Percentiles rank a stretch among this genome's conserved stretches.
Evolutionary conservation across 345 rosid genomes (phyloP).

Genomic region (Carallia pectinifolia): DNA sequence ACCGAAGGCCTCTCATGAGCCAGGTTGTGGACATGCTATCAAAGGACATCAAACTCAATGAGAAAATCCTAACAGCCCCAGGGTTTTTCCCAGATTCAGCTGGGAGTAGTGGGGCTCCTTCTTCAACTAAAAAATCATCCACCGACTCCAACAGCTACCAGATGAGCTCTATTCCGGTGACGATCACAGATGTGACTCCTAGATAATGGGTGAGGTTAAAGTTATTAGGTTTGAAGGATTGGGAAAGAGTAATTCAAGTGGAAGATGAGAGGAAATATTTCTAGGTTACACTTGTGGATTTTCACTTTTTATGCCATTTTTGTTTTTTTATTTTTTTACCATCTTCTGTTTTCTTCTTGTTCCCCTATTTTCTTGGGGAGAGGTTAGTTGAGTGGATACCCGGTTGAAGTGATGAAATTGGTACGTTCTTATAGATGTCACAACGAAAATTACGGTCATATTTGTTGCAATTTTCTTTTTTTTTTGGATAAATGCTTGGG

Average conservation of each 20-base stretch:
- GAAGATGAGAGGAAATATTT: background rate
- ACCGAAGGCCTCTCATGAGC: constrained; percentile 58
- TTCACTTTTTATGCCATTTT: background rate
- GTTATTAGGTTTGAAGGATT: background rate
- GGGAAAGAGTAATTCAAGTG: background rate
- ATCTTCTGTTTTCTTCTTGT: background rate
- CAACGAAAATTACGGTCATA: too few species aligned
- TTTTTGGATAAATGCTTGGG: too few species aligned
- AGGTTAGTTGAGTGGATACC: too few species aligned
- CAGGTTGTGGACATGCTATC: constrained; percentile 69
- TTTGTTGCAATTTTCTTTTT: too few species aligned
- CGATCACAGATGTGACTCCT: constrained; percentile 56
- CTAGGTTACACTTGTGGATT: background rate
- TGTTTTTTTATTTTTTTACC: background rate
- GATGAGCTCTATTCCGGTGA: constrained; percentile 48
- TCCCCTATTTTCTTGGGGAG: background rate
- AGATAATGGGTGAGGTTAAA: constrained; percentile 34
- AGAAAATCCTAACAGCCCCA: constrained; percentile 52
- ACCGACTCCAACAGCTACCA: constrained; percentile 29
- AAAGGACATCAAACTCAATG: constrained; percentile 45
- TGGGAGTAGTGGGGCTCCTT: constrained; percentile 11
- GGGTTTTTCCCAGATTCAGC: constrained; percentile 47
- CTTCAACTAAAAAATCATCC: constrained; percentile 34
- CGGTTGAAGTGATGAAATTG: too few species aligned
- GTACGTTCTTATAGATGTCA: too few species aligned